Percentiles rank a stretch among this genome's conserved stretches.
phyloP scores from a whole-genome alignment of 2,329 filamentous ascomycete genomes.

The Diaporthe batatas region DNA sequence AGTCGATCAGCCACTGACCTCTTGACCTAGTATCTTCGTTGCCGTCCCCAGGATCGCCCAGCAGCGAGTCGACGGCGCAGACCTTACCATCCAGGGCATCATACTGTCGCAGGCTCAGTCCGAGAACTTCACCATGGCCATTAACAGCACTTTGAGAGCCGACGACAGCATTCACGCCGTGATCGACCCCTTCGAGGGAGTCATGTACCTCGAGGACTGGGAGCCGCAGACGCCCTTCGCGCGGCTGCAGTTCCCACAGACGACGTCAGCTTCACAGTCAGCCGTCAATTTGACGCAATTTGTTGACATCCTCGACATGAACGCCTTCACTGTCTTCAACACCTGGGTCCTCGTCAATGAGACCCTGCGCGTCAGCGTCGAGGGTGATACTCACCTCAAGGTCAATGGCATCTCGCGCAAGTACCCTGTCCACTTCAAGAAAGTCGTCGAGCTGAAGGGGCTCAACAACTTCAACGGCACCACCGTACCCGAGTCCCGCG shows the following conservation, averaged over 20 bases:
- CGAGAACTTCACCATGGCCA: slow-evolving; percentile 62
- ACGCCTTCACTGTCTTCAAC: slow-evolving; percentile 68
- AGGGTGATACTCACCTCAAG: slow-evolving; percentile 65
- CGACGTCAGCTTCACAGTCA: slow-evolving; percentile 62
- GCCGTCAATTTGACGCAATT: slow-evolving; percentile 66
- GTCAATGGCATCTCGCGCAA: slow-evolving; percentile 63
- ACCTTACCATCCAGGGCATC: slow-evolving; percentile 66
- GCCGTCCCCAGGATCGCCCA: slow-evolving; percentile 70
- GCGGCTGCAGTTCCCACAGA: slow-evolving; percentile 65
- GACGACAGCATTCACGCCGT: slow-evolving; percentile 66
- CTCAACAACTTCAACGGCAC: slow-evolving; percentile 70
- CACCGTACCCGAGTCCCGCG: slow-evolving; percentile 62
- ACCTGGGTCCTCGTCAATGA: slow-evolving; percentile 65
- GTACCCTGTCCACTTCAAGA: slow-evolving; percentile 68
- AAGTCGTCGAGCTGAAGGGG: slow-evolving; percentile 64
- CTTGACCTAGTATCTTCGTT: slow-evolving; percentile 63
- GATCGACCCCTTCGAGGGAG: slow-evolving; percentile 64
- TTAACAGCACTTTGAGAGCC: slow-evolving; percentile 68
- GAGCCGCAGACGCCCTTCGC: slow-evolving; percentile 63
- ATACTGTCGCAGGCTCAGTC: slow-evolving; percentile 61
- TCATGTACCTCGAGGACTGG: slow-evolving; percentile 67
- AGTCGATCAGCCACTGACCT: background rate
- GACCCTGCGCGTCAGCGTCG: slow-evolving; percentile 63
- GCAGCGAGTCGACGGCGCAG: slow-evolving; percentile 65
- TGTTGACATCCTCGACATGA: slow-evolving; percentile 60